Percentiles rank a stretch among this genome's conserved stretches.
phyloP scores from a whole-genome alignment of 2,329 filamentous ascomycete genomes.

The Venturia nashicola region DNA sequence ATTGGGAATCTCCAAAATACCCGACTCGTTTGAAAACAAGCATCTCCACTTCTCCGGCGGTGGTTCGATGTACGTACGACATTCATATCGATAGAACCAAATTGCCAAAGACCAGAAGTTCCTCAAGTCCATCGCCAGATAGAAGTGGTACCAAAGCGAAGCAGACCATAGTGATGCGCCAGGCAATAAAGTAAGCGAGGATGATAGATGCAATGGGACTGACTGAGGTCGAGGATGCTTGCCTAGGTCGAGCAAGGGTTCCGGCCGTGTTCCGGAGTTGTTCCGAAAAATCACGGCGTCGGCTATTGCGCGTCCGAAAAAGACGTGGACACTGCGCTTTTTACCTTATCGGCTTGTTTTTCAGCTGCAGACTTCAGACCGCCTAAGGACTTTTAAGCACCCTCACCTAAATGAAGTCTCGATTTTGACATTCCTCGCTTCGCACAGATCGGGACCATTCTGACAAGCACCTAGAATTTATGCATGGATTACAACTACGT shows the following conservation, averaged over 20 bases:
- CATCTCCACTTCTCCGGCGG: conserved; percentile 21
- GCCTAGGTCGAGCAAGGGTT: conserved; percentile 42
- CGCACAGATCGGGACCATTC: too few species aligned
- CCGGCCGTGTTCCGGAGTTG: conserved; percentile 49
- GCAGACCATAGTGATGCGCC: conserved; percentile 65
- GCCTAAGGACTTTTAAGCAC: too few species aligned
- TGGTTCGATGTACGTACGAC: conserved; percentile 33
- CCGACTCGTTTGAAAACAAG: conserved; percentile 35
- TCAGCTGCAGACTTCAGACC: too few species aligned
- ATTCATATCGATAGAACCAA: conserved; percentile 41
- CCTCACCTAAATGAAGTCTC: too few species aligned
- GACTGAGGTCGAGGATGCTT: conserved; percentile 47
- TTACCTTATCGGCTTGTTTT: too few species aligned
- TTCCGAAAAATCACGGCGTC: too few species aligned
- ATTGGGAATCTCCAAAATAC: conserved; percentile 34
- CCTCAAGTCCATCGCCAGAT: conserved; percentile 56
- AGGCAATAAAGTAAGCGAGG: conserved; percentile 57
- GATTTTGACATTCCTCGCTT: too few species aligned
- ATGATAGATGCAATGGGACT: conserved; percentile 58
- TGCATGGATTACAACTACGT: too few species aligned
- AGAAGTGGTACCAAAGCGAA: conserved; percentile 57
- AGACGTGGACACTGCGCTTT: too few species aligned
- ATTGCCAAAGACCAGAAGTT: conserved; percentile 47
- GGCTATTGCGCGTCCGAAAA: too few species aligned
- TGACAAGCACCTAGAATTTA: too few species aligned